Conservation (phyloP, 148 eudicot species). For the Amaranthus cruentus region DNA sequence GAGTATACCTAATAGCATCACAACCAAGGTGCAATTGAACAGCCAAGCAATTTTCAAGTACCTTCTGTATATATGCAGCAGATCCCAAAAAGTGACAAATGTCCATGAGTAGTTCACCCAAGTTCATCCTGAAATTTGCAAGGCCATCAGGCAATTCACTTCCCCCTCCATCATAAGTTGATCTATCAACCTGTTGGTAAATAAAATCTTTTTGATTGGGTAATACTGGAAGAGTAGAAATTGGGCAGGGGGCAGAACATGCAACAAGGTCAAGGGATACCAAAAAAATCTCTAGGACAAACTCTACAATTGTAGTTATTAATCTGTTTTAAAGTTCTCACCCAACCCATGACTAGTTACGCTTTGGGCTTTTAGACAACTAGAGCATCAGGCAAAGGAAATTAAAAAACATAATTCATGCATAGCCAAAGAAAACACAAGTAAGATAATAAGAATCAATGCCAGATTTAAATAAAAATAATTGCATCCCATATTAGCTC, state of each 20-base stretch:
- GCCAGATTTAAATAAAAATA: background rate
- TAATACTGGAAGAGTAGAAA: background rate
- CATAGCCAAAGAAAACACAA: background rate
- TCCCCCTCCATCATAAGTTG: slow-evolving; percentile 46
- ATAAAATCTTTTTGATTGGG: background rate
- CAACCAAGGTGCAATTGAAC: background rate
- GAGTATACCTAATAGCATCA: background rate
- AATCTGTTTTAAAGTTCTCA: background rate
- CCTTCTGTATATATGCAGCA: slow-evolving; percentile 65
- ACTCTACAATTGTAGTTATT: background rate
- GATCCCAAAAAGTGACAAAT: slow-evolving; percentile 73
- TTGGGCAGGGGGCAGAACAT: background rate
- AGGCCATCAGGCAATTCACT: slow-evolving; percentile 81
- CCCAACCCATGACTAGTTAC: background rate
- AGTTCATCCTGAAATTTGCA: slow-evolving; percentile 70
- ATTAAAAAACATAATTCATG: background rate
- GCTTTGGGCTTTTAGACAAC: background rate
- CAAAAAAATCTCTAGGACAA: background rate
- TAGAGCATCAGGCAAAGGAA: background rate
- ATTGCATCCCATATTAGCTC: slow-evolving; percentile 4
- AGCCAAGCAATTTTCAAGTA: slow-evolving; percentile 20
- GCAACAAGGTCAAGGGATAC: background rate
- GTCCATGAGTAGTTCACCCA: slow-evolving; percentile 87
- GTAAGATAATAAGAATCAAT: background rate
- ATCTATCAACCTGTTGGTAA: slow-evolving; percentile 63